Conservation (phyloP, 306 rosid genomes). For the Corylus avellana region DNA sequence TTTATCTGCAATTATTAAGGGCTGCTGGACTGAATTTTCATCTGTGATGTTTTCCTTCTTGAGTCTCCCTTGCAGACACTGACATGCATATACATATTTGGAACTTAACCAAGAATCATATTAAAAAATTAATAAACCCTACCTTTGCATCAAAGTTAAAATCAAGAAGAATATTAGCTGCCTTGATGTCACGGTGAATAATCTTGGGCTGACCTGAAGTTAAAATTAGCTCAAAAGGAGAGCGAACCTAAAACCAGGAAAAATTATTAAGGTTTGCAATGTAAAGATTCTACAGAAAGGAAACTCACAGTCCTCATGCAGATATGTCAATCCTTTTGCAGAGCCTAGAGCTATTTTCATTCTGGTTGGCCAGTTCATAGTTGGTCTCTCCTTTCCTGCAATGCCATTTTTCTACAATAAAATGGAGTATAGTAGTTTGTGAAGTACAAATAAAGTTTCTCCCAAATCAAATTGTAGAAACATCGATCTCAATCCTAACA, state of each 20-base stretch:
- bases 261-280: background rate
- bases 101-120: background rate
- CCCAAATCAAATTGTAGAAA: background rate
- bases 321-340: conserved; percentile 50
- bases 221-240: conserved; percentile 20
- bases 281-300: background rate
- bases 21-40: too few species aligned
- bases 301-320: conserved; percentile 46
- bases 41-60: too few species aligned
- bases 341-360: conserved; percentile 43
- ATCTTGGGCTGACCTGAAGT: conserved; percentile 47
- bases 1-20: too few species aligned
- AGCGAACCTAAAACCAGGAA: background rate
- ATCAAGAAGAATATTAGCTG: conserved; percentile 44
- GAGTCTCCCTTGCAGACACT: too few species aligned
- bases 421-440: background rate
- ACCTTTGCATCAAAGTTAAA: conserved; percentile 42
- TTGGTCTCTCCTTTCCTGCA: conserved; percentile 37
- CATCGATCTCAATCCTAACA: background rate
- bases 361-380: conserved; percentile 40
- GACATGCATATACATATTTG: too few species aligned
- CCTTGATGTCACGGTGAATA: conserved; percentile 48
- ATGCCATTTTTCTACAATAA: background rate
- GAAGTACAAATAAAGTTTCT: background rate
- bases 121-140: conserved; percentile 3